phyloP scores from a whole-genome alignment of 148 eudicot species.

The Rhododendron ferrugineum region DNA sequence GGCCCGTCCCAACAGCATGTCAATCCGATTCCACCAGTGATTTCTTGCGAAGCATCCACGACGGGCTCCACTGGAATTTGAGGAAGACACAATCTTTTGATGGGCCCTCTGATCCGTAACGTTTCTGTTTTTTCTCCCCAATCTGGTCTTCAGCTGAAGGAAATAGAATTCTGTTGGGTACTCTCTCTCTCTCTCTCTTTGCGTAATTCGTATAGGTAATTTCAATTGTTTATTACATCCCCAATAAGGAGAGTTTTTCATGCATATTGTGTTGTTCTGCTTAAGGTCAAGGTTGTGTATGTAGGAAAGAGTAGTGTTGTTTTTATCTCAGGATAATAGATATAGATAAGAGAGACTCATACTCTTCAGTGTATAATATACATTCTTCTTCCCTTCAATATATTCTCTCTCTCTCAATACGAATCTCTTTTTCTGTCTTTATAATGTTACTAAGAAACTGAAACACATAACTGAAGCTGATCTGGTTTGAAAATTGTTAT shows the following conservation, averaged over 20 bases:
- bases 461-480: neutral
- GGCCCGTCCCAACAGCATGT: conserved; percentile 97
- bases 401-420: neutral
- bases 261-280: neutral
- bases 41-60: conserved; percentile 83
- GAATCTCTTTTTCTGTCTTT: neutral
- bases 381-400: neutral
- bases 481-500: neutral
- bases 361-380: neutral
- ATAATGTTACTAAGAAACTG: neutral
- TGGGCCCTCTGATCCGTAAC: conserved; percentile 52
- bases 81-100: conserved; percentile 80
- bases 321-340: neutral
- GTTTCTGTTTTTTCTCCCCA: neutral
- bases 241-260: neutral
- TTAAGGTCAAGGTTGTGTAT: neutral
- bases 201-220: neutral
- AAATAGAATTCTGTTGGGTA: neutral
- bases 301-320: neutral
- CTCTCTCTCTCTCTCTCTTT: neutral
- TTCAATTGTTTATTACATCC: neutral
- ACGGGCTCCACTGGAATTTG: conserved; percentile 94
- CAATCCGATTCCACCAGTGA: conserved; percentile 74
- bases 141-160: neutral
- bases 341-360: neutral